phyloP scores from a whole-genome alignment of 495 filamentous ascomycete species.

The Hyaloscypha bicolor region DNA sequence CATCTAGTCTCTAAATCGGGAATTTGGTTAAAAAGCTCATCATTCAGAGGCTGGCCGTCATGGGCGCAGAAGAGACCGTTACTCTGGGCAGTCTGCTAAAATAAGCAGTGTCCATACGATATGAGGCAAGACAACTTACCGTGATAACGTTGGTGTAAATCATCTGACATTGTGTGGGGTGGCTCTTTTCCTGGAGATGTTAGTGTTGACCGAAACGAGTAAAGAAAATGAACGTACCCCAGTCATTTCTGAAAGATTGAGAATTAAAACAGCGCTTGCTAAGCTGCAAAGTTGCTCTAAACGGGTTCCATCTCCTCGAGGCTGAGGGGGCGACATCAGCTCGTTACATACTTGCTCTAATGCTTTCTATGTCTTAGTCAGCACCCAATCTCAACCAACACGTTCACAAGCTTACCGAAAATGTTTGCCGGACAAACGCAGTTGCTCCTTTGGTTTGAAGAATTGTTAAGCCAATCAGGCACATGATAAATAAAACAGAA shows the following conservation, averaged over 20 bases:
- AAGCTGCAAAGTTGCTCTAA: conserved; percentile 46
- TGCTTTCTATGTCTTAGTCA: conserved; percentile 35
- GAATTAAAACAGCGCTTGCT: conserved; percentile 48
- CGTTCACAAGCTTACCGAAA: conserved; percentile 40
- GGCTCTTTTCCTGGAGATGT: conserved; percentile 43
- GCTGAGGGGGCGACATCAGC: conserved; percentile 40
- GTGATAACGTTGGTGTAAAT: conserved; percentile 54
- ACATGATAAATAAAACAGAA: conserved; percentile 52
- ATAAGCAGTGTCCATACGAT: conserved; percentile 1
- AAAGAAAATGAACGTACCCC: conserved; percentile 38
- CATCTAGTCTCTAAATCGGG: conserved; percentile 51
- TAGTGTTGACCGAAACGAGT: conserved; percentile 13
- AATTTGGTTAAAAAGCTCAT: conserved; percentile 47
- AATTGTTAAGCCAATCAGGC: conserved; percentile 53
- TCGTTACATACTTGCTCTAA: conserved; percentile 47
- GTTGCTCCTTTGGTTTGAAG: conserved; percentile 52
- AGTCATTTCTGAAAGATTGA: conserved; percentile 53
- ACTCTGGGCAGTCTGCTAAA: conserved; percentile 48
- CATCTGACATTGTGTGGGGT: conserved; percentile 51
- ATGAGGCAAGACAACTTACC: conserved; percentile 35
- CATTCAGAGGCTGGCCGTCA: conserved; percentile 49
- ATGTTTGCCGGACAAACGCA: conserved; percentile 49
- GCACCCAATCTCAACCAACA: neutral
- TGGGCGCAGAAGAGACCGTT: conserved; percentile 52
- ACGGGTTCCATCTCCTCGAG: conserved; percentile 39